Conservation (phyloP, 2,329 filamentous ascomycete genomes). For the Zopfia rhizophila region DNA sequence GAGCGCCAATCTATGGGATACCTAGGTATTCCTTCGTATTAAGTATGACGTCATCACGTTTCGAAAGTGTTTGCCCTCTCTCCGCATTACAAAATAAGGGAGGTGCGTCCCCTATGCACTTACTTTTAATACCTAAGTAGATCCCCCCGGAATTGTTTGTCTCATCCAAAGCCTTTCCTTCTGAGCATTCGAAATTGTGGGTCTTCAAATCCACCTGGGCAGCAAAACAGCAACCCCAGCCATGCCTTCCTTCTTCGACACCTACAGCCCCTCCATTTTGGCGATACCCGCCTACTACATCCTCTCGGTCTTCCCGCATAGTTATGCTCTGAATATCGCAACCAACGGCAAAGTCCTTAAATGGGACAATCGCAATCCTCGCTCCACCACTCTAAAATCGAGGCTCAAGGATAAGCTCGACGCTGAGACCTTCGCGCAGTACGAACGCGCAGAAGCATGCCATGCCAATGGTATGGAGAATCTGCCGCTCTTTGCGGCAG, state of each 20-base stretch:
- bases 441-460: conserved; percentile 58
- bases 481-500: conserved; percentile 57
- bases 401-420: conserved; percentile 51
- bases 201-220: too few relatives aligned
- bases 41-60: too few relatives aligned
- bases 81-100: too few relatives aligned
- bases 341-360: conserved; percentile 46
- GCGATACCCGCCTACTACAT: conserved; percentile 58
- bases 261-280: conserved; percentile 54
- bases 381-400: conserved; percentile 45
- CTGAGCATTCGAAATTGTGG: too few relatives aligned
- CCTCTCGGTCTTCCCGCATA: conserved; percentile 55
- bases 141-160: too few relatives aligned
- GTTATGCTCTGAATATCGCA: conserved; percentile 50
- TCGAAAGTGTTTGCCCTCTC: too few relatives aligned
- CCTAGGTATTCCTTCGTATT: too few relatives aligned
- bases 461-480: conserved; percentile 60
- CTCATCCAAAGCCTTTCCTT: too few relatives aligned
- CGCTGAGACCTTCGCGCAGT: conserved; percentile 51
- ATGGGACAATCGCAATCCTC: conserved; percentile 58
- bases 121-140: too few relatives aligned
- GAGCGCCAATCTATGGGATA: too few relatives aligned
- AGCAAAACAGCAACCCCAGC: conserved; percentile 6
- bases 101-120: too few relatives aligned
- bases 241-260: conserved; percentile 31